Conservation (phyloP, 2,329 filamentous ascomycete species). For the Ilyonectria destructans region DNA sequence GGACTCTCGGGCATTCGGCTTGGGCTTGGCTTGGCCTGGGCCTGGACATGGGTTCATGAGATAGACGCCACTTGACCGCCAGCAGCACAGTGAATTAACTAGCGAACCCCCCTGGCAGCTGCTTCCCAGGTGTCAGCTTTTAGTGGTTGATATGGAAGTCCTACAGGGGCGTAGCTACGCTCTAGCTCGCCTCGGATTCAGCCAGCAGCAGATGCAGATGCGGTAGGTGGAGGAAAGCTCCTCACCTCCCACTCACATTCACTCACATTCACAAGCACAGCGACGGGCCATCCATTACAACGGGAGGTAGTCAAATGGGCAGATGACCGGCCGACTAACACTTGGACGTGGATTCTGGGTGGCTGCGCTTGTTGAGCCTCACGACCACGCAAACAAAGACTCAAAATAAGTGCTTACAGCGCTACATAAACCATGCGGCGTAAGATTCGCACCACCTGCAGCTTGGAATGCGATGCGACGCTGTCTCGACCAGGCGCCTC, state of each 20-base stretch:
- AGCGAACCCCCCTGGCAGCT: neutral
- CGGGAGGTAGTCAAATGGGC: neutral
- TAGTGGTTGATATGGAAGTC: neutral
- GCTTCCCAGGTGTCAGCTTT: neutral
- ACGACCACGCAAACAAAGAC: neutral
- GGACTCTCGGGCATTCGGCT: neutral
- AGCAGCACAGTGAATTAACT: neutral
- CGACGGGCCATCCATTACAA: neutral
- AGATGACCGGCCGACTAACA: neutral
- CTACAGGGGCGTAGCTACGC: neutral
- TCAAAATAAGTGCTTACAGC: neutral
- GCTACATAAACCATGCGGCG: too few relatives aligned
- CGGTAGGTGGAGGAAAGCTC: neutral
- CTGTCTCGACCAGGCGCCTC: too few relatives aligned
- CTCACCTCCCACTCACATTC: neutral
- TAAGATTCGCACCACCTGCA: too few relatives aligned
- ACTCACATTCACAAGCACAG: neutral
- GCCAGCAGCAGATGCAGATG: neutral
- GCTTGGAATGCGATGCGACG: too few relatives aligned
- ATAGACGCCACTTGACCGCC: neutral
- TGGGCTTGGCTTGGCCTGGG: neutral
- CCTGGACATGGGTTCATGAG: neutral
- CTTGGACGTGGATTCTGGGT: neutral
- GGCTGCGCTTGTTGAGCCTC: neutral
- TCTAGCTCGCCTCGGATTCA: neutral